Evolutionary conservation across 139 green algal genomes (phyloP), one percentile per base, ranked within the genome.

Genomic region (Yamagishiella unicocca): DNA sequence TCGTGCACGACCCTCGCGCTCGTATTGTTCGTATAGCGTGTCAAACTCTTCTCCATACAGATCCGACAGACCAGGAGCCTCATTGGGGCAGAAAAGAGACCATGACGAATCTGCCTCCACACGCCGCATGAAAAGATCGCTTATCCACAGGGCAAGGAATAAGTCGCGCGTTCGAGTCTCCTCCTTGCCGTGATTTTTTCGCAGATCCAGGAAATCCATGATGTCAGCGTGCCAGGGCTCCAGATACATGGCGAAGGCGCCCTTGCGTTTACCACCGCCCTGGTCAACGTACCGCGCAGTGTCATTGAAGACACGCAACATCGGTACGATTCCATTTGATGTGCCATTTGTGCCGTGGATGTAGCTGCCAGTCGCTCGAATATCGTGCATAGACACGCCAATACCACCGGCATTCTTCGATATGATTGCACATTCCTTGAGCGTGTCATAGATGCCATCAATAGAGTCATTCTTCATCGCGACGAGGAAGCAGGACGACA

Each of bases 51-150:
- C 89, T 22, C 96, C 96, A 24, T 45, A 35, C 1, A 29, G 42
- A 25, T 87, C 54, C 5, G 43, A 22, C 35, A 87, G 87, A 29
- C 78, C 87, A 2, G 46, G 46, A n/a, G 77, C 82, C 89, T 98
- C 95, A 87, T 97, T 96, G 45, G 96, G 96, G 89, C 95, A 98
- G 84, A 99, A 62, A 33, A 93, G 87, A 10, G 50, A 68, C 87
- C 87, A 90, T 54, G 68, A 40, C 45, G 9, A 73, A 58, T 89
- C 76, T 14, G 37, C 58, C 82, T 94, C 75, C 35, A 95, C 93
- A 68, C 93, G 89, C 71, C 90, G 22, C 90, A 93, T 93, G 90
- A 96, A 96, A 35, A 96, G 89, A 79, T 96, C 94, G 35, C 74
- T 73, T 27, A 93, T 88, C 94, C 94, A 96, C 75, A 96, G 79